A percentile compares a stretch with the other conserved stretches of the same genome.
phyloP scores from a whole-genome alignment of 2,329 filamentous ascomycete genomes.

The Phyllosticta capitalensis region DNA sequence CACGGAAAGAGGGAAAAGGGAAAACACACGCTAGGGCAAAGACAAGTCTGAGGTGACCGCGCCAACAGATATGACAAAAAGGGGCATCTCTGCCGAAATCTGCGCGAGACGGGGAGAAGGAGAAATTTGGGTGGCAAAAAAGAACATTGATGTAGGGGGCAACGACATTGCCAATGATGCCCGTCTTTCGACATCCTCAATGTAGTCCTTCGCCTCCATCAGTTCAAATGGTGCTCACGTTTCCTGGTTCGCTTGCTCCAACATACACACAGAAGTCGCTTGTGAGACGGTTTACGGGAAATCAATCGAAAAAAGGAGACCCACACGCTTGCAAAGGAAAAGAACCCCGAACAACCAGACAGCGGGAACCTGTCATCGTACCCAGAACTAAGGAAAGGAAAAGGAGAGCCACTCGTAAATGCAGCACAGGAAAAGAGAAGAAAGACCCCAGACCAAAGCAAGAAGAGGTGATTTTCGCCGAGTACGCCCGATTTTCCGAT shows the following conservation, averaged over 20 bases:
- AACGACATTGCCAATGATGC: constrained; percentile 8
- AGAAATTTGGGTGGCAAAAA: constrained; percentile 7
- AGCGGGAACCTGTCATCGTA: constrained; percentile 18
- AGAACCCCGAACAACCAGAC: constrained; percentile 6
- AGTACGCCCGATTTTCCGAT: constrained; percentile 30
- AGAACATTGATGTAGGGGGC: constrained; percentile 1
- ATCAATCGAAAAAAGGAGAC: neutral
- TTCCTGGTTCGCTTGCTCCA: constrained; percentile 8
- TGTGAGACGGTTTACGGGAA: constrained; percentile 6
- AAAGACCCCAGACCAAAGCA: constrained; percentile 18
- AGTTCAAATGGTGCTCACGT: neutral
- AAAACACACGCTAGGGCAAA: neutral
- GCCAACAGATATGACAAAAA: constrained; percentile 2
- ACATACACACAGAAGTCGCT: constrained; percentile 9
- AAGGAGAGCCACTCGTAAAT: constrained; percentile 32
- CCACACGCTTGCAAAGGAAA: constrained; percentile 8
- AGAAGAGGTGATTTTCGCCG: constrained; percentile 24
- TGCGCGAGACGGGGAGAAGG: constrained; percentile 2
- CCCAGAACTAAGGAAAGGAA: constrained; percentile 29
- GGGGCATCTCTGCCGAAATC: constrained; percentile 1
- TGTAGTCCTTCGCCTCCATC: neutral
- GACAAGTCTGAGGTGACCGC: constrained; percentile 3
- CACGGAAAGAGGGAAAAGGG: neutral
- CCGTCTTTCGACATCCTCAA: neutral
- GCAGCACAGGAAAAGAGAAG: constrained; percentile 23